phyloP scores from a whole-genome alignment of 441 rosid species.

The Syzygium syzygioides region DNA sequence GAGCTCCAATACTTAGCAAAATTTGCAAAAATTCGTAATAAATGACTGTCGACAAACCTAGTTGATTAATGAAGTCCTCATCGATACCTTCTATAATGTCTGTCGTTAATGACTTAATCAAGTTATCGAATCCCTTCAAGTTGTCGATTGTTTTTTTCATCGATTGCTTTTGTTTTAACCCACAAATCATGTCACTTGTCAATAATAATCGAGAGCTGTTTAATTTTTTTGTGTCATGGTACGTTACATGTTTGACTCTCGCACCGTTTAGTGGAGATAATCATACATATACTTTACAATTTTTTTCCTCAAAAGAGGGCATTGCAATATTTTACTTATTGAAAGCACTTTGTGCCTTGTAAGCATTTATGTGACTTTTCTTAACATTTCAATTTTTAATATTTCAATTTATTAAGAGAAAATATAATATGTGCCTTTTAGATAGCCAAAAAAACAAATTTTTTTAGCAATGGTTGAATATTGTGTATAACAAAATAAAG shows the following conservation, averaged over 20 bases:
- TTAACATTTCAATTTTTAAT: neutral
- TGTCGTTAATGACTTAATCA: neutral
- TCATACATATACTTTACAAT: neutral
- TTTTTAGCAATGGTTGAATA: neutral
- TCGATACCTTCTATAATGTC: neutral
- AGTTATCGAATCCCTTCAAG: neutral
- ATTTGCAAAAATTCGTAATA: neutral
- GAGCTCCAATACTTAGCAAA: neutral
- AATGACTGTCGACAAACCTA: neutral
- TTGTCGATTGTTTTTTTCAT: neutral
- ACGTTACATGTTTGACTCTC: neutral
- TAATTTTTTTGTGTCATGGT: neutral
- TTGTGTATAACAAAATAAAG: neutral
- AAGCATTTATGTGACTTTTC: neutral
- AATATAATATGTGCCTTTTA: neutral
- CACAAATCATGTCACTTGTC: neutral
- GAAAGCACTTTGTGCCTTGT: neutral
- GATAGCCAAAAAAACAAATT: accelerated
- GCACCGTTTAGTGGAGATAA: neutral
- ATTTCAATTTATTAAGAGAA: neutral
- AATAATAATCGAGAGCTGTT: neutral
- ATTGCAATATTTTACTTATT: neutral
- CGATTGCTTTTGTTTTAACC: neutral
- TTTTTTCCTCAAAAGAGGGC: neutral
- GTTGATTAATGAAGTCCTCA: neutral